Evolutionary conservation across 2,329 filamentous ascomycete species (phyloP), one percentile per base, ranked within the genome.

Genomic region (Aspergillus thermomutatus): DNA sequence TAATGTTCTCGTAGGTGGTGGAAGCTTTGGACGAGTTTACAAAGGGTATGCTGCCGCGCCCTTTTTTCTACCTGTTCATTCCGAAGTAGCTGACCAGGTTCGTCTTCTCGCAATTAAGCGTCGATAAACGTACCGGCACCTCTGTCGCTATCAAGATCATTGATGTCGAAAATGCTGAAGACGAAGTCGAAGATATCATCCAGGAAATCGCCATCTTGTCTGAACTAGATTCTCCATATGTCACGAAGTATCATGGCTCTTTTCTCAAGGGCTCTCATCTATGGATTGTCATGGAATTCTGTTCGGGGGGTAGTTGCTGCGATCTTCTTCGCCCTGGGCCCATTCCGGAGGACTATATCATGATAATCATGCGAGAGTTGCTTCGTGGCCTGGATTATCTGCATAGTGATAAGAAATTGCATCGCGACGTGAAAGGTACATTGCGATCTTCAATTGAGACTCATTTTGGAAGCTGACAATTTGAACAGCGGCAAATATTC

Each of bases 211-310:
- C 93, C 64, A 97, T 99, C 67, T 83, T 99, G 54, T 96, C 94
- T 31, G 93, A 96, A 76, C 85, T 99, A 64, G 91, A 95, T 77
- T 97, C 93, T 19, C 92, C 92, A 19, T 96, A 95, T 71, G 93
- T 97, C 60, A 99, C 94, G 41, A 94, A 95, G 75, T 99, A 99
- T 80, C 92, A 96, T 78, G 94, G 94, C 64, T 97, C 93, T 55
- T 97, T 94, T 71, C 86, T 96, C 65, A 96, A 96, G 70, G 94
- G 93, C 25, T 94, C 92, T 2, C 91, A 97, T 78, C 79, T 99
- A 68, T 99, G 94, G 94, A 99, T 99, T 66, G 92, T 97, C 73
- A 99, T 99, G 94, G 94, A 99, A 75, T 99, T 94, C 70, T 99
- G 94, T 76, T 92, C 93, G 1, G 94, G 94, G 23, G 94, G 94